phyloP scores from a whole-genome alignment of 2,329 filamentous ascomycete genomes.

The Blastomyces silverae region DNA sequence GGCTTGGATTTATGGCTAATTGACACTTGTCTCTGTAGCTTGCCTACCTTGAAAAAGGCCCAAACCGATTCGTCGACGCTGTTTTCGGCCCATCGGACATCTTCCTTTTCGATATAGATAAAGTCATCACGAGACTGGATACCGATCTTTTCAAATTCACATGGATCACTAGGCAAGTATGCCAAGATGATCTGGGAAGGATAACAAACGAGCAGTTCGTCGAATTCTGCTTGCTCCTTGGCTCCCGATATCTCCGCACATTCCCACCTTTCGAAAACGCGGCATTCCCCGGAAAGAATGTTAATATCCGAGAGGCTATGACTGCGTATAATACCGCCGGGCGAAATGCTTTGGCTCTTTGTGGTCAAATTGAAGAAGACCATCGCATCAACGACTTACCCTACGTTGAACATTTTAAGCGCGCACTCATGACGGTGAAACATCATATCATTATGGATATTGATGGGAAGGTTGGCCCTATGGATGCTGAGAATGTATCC shows the following conservation, averaged over 20 bases:
- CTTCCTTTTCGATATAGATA: slow-evolving; percentile 75
- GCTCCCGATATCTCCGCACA: slow-evolving; percentile 69
- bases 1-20: not conserved
- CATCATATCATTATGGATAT: slow-evolving; percentile 78
- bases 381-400: slow-evolving; percentile 61
- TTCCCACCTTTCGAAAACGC: slow-evolving; percentile 69
- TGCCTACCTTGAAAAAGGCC: slow-evolving; percentile 67
- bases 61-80: slow-evolving; percentile 61
- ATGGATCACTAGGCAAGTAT: slow-evolving; percentile 58
- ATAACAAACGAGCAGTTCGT: slow-evolving; percentile 67
- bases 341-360: slow-evolving; percentile 65
- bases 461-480: slow-evolving; percentile 68
- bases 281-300: slow-evolving; percentile 48
- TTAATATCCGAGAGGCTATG: slow-evolving; percentile 66
- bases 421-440: slow-evolving; percentile 74
- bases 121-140: slow-evolving; percentile 56
- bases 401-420: slow-evolving; percentile 81
- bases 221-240: slow-evolving; percentile 75
- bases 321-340: slow-evolving; percentile 63
- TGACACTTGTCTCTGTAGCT: slow-evolving; percentile 39
- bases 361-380: slow-evolving; percentile 72
- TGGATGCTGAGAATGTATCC: slow-evolving; percentile 67
- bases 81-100: slow-evolving; percentile 80
- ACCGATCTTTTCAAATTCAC: slow-evolving; percentile 57
- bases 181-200: slow-evolving; percentile 60